A percentile compares a stretch with the other conserved stretches of the same genome.
phyloP scores from a whole-genome alignment of 208 protist genomes.

The Trypanosomatidae sp. region DNA sequence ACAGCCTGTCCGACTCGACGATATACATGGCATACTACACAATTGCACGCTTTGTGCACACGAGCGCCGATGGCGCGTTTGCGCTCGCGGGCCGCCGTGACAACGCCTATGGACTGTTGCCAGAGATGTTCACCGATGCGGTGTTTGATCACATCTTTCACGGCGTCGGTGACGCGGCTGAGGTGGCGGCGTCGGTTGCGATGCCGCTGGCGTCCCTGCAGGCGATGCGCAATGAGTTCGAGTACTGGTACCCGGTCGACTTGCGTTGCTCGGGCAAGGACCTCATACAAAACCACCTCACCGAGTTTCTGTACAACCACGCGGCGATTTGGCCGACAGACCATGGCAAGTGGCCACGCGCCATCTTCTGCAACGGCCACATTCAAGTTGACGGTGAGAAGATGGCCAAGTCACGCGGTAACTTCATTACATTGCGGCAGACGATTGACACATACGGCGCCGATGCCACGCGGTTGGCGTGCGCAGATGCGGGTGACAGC shows the following conservation, averaged over 20 bases:
- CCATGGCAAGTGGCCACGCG: conserved; percentile 66
- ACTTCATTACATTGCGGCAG: conserved; percentile 96
- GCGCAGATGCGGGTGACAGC: conserved; percentile 98
- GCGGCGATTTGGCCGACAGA: conserved; percentile 94
- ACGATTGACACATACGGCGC: conserved; percentile 75
- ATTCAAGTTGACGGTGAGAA: conserved; percentile 98
- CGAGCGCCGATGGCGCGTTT: conserved; percentile 25
- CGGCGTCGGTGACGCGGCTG: conserved; percentile 41
- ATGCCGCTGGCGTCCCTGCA: conserved; percentile 56
- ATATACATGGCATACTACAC: conserved; percentile 99
- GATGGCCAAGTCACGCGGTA: conserved; percentile 99
- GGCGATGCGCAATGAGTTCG: conserved; percentile 95
- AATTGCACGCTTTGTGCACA: conserved; percentile 96
- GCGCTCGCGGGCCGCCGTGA: conserved; percentile 20
- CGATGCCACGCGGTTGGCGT: conserved; percentile 92
- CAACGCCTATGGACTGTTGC: conserved; percentile 76
- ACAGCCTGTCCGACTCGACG: conserved; percentile 99
- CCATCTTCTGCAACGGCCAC: conserved; percentile 98
- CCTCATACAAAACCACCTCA: conserved; percentile 99
- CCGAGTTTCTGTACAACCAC: conserved; percentile 99
- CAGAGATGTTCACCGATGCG: conserved; percentile 90
- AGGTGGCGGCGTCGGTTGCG: conserved; percentile 22
- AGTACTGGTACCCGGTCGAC: conserved; percentile 99
- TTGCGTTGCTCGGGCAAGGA: conserved; percentile 99
- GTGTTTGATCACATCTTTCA: conserved; percentile 95